Evolutionary conservation across 2,329 filamentous ascomycete species (phyloP), one percentile per base, ranked within the genome.

Genomic region (Clarireedia paspali): DNA sequence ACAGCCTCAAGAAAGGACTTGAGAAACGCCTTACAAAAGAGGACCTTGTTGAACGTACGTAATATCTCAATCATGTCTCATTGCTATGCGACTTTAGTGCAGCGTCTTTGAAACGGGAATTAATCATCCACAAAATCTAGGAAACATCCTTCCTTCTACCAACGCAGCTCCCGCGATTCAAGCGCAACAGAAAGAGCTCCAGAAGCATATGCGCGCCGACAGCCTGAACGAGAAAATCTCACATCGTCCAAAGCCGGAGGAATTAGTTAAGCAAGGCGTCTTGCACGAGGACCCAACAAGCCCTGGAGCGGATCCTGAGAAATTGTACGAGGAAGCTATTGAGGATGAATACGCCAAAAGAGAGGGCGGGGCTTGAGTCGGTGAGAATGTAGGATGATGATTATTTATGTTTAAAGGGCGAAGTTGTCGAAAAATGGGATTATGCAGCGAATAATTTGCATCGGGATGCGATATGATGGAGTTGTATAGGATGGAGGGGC

Each of bases 181-280:
- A 68, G 89, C 86, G 55, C 83, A 90, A 60, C 90, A 94, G 71
- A 86, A 82, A 67, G 89, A 95, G 75, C 83, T 96, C 44, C 83
- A 91, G 72, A 90, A 85, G 70, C 86, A 90, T 71, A 96, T 96
- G 91, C 82, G 87, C 14, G 87, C 84, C 58, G 89, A 96, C 71
- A 87, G 80, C 55, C 78, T 96, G 60, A 94, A 95, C 71, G 90
- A 95, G 67, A 91, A 91, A 71, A 83, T 96, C 60, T 81, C 87
- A 67, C 80, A 86, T 65, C 81, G 91, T 20, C 91, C 91, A 1
- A 78, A 81, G 38, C 87, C 88, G 10, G 88, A 91, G 62, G 79
- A 87, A 50, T 75, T 96, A 60, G 77, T 96, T 57, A 84, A 87
- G 66, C 84, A 88, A 63, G 91, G 91, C 5, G 89, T 96, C 55